Base-by-base conservation (phyloP, 2,329 filamentous ascomycete species). In the Sporothrix curviconia region DNA sequence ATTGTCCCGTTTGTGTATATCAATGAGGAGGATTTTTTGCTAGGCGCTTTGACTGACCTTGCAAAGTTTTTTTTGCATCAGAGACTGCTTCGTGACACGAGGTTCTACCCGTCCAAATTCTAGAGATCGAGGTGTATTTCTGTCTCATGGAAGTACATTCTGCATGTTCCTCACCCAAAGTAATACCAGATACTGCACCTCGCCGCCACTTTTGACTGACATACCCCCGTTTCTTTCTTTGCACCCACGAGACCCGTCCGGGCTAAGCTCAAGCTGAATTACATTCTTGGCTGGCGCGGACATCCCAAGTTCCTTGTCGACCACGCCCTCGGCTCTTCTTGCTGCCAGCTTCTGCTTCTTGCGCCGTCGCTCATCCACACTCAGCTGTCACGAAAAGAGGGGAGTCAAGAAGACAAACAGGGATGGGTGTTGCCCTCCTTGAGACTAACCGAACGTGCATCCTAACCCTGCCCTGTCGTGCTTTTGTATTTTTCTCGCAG, bases 151-250 rank as follows among this genome's bases (percentile, higher is more conserved):
- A 30, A 22, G n/a, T 39, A 28, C 8, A 39, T 1, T n/a, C 44
- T 56, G 44, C 57, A 53, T 34, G 11, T 22, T 7, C 11, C 32
- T 32, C 9, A 19, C 44, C 14, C 17, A 51, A 7, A 14, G 57
- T 59, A 6, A 14, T 25, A 59, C 57, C 32, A 59, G 57, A 59
- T 59, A 32, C 57, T 56, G 57, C 53, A 52, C 53, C 19, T 59
- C 53, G 25, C 53, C 53, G 57, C 53, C 57, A 40, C 46, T 24
- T 28, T 52, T 37, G 14, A 46, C 40, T 24, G 51, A n/a, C n/a
- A 22, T 15, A 34, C 14, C 34, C 49, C 34, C 14, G 12, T 8
- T 24, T 14, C 37, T 12, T 32, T 42, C 34, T 15, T 12, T 8
- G 11, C n/a, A n/a, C n/a, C n/a, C n/a, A n/a, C n/a, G n/a, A n/a